Conservation (phyloP, 768 basidiomycete species). For the Pleurotus platypus region DNA sequence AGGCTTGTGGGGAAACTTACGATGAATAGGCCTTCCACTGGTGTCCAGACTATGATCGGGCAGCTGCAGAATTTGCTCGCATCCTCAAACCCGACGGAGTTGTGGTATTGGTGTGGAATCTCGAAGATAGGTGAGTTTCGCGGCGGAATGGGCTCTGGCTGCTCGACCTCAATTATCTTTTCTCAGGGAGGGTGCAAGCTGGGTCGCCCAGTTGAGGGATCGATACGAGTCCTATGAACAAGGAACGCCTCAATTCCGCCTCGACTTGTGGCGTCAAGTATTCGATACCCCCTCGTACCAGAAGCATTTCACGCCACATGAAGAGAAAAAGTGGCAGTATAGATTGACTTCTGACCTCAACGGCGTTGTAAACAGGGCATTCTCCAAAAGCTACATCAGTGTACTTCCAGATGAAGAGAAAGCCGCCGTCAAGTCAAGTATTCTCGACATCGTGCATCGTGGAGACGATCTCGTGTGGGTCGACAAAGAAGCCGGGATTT, state of each 20-base stretch:
- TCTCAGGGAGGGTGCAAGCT: conserved; percentile 53
- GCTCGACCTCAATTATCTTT: neutral
- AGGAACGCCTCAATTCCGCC: conserved; percentile 81
- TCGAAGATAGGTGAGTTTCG: conserved; percentile 67
- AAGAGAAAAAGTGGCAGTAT: conserved; percentile 56
- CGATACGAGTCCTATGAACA: conserved; percentile 64
- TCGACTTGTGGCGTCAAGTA: conserved; percentile 65
- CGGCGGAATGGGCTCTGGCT: neutral
- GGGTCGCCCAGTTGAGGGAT: conserved; percentile 74
- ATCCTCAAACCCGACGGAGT: conserved; percentile 75
- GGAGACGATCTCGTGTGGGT: conserved; percentile 74
- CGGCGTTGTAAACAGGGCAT: conserved; percentile 59
- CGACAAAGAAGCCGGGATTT: conserved; percentile 65
- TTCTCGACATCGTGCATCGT: conserved; percentile 52
- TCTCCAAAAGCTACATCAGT: conserved; percentile 85
- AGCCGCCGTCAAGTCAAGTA: conserved; percentile 41
- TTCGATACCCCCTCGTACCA: conserved; percentile 65
- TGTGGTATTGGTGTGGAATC: conserved; percentile 83
- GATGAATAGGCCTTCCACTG: conserved; percentile 83
- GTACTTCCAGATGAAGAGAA: conserved; percentile 58
- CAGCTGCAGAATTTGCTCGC: conserved; percentile 73
- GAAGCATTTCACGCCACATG: conserved; percentile 52
- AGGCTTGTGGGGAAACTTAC: neutral
- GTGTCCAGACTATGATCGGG: conserved; percentile 76
- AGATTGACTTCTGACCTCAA: conserved; percentile 49